Conservation (phyloP, 768 basidiomycete species). For the Kwoniella pini region DNA sequence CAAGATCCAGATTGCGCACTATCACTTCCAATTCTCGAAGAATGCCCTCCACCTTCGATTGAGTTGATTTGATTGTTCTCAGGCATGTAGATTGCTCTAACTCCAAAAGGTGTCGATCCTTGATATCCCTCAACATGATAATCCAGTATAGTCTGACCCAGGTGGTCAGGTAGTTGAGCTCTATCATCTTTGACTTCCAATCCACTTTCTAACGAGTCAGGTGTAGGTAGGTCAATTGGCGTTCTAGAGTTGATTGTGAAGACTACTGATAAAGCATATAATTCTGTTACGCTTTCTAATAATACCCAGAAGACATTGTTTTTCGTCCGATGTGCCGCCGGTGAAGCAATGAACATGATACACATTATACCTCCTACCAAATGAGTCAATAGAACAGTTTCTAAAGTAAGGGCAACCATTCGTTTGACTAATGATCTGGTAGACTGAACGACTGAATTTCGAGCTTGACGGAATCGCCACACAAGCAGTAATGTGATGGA, state of each 20-base stretch:
- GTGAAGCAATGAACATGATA: constrained; percentile 45
- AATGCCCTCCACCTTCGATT: neutral
- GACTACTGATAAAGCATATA: constrained; percentile 44
- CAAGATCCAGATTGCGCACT: neutral
- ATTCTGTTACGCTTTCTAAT: constrained; percentile 45
- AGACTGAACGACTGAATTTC: constrained; percentile 12
- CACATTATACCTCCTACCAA: constrained; percentile 45
- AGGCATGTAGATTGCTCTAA: neutral
- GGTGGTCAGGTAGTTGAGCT: neutral
- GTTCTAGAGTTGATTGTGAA: constrained; percentile 48
- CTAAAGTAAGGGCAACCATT: constrained; percentile 43
- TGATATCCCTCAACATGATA: constrained; percentile 37
- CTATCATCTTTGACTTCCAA: constrained; percentile 6
- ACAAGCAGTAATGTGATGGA: constrained; percentile 37
- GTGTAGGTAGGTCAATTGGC: neutral
- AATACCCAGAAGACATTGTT: constrained; percentile 46
- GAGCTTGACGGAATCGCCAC: constrained; percentile 31
- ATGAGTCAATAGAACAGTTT: constrained; percentile 49
- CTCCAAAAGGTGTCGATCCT: constrained; percentile 24
- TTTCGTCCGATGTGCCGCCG: constrained; percentile 35
- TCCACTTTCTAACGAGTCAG: neutral
- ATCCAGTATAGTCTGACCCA: constrained; percentile 28
- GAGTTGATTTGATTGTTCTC: neutral
- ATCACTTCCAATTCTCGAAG: neutral
- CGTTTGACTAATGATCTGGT: constrained; percentile 27